A percentile compares a stretch with the other conserved stretches of the same genome.
phyloP scores from a whole-genome alignment of 1,284 basidiomycete species.

The Xerocomus minutiporus region DNA sequence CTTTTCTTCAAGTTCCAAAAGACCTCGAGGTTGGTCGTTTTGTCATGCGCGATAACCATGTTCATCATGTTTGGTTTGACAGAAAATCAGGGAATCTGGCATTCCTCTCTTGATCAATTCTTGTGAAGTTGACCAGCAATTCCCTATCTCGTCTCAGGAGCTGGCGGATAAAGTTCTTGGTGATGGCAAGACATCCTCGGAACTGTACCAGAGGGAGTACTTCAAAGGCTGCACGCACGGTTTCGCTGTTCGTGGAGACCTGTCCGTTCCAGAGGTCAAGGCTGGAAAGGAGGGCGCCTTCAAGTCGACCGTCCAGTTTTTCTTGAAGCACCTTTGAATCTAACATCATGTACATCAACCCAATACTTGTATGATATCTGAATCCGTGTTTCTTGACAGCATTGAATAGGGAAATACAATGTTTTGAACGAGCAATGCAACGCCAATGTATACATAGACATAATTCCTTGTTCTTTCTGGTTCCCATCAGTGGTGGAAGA shows the following conservation, averaged over 20 bases:
- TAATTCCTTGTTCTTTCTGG: not conserved
- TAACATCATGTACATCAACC: not conserved
- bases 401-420: not conserved
- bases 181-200: conserved; percentile 27
- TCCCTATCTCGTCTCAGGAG: conserved; percentile 30
- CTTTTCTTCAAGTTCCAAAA: conserved; percentile 53
- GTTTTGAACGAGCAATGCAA: not conserved
- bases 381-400: not conserved
- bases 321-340: conserved; percentile 35
- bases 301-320: conserved; percentile 51
- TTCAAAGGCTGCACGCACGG: conserved; percentile 49
- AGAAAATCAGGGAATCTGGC: conserved; percentile 33
- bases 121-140: conserved; percentile 35
- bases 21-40: not conserved
- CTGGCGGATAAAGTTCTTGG: conserved; percentile 41
- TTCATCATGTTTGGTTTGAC: not conserved
- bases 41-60: not conserved
- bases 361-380: not conserved
- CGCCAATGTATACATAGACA: conserved; percentile 7
- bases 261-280: conserved; percentile 39
- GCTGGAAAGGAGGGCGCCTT: conserved; percentile 64
- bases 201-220: conserved; percentile 42
- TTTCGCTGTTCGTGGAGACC: conserved; percentile 45
- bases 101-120: conserved; percentile 44
- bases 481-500: conserved; percentile 72